These are phyloP conservation scores for Volvox africanus DNA, from an alignment of 139 green algal species.

Conservation along the genomic window DNA sequence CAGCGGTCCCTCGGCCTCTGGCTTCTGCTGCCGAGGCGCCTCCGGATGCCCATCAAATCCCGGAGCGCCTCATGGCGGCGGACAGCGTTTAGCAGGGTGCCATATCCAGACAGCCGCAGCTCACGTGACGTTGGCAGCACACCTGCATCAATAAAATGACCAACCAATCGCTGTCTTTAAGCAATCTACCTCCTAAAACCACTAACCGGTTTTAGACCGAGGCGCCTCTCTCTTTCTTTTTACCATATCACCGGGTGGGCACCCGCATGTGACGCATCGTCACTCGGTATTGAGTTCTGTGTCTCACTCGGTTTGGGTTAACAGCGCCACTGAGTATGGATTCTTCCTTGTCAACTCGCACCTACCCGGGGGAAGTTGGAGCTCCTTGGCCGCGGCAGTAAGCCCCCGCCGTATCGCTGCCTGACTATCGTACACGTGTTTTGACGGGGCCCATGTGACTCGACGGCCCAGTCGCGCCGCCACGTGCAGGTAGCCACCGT, in stretches of 20 bases:
- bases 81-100: not conserved
- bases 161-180: not conserved
- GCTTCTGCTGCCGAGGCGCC: not conserved
- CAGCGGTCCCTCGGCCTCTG: not conserved
- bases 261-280: too few relatives aligned
- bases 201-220: too few relatives aligned
- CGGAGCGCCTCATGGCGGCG: not conserved
- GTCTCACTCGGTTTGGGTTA: too few relatives aligned
- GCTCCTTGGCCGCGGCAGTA: not conserved
- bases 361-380: constrained; percentile 18
- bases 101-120: not conserved
- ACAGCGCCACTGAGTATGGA: too few relatives aligned
- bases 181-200: too few relatives aligned
- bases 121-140: constrained; percentile 1
- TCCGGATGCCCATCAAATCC: not conserved
- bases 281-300: too few relatives aligned
- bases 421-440: not conserved
- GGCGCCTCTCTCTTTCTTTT: too few relatives aligned
- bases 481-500: constrained; percentile 14
- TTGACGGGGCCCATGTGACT: constrained; percentile 12
- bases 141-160: not conserved
- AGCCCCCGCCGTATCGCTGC: constrained; percentile 4
- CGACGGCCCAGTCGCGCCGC: not conserved
- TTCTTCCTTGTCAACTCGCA: too few relatives aligned
- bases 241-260: too few relatives aligned